Evolutionary conservation across 1,284 basidiomycete genomes (phyloP).

Genomic region (Malassezia sp.): DNA sequence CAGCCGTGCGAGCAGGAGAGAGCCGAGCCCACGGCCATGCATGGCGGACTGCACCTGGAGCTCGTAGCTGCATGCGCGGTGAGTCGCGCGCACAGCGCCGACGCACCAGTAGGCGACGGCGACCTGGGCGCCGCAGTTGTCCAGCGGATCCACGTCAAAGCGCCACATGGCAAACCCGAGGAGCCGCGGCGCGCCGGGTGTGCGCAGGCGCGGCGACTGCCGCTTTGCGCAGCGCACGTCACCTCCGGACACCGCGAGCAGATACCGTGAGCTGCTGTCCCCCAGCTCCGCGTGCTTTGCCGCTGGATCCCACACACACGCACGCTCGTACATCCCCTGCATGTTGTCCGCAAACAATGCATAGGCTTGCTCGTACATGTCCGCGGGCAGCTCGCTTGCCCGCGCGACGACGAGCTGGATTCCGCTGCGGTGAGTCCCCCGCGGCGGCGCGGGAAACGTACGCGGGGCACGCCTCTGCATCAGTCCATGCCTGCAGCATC

Average conservation of each 20-base stretch:
- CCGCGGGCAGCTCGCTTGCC: conserved; percentile 1
- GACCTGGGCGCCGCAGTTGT: conserved; percentile 4
- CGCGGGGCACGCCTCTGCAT: not conserved
- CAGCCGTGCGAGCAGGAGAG: conserved; percentile 2
- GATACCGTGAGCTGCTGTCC: conserved; percentile 2
- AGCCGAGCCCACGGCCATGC: conserved; percentile 1
- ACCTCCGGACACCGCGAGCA: not conserved
- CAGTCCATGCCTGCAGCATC: not conserved
- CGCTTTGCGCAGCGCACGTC: not conserved
- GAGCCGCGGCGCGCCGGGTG: not conserved
- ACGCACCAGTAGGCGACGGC: conserved; percentile 16
- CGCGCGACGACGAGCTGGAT: not conserved
- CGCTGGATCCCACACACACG: not conserved
- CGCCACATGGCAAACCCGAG: conserved; percentile 15
- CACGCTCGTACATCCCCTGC: conserved; percentile 4
- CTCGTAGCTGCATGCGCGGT: conserved; percentile 13
- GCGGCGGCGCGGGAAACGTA: no score
- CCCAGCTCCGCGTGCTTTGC: conserved; percentile 7
- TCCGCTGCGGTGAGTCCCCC: not conserved
- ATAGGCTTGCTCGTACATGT: conserved; percentile 3
- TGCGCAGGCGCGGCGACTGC: not conserved
- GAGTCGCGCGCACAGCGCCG: not conserved
- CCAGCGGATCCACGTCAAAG: conserved; percentile 8
- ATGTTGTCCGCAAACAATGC: conserved; percentile 12
- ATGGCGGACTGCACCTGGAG: conserved; percentile 5